Percentiles rank a stretch among this genome's conserved stretches.
These are phyloP conservation scores for Amanita muscaria DNA, from an alignment of 768 basidiomycete genomes.

Conservation along the genomic window DNA sequence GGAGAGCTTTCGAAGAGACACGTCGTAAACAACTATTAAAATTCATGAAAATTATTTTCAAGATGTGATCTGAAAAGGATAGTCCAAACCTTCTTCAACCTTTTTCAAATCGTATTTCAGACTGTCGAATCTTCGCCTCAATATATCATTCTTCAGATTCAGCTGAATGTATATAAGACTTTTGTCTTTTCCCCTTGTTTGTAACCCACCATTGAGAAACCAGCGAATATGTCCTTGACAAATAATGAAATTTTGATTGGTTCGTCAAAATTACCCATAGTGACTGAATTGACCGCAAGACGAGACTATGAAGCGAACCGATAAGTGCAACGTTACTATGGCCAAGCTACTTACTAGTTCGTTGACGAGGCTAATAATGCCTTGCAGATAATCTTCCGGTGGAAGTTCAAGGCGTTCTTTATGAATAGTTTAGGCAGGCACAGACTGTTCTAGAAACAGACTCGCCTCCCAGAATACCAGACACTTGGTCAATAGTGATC, in stretches of 20 bases:
- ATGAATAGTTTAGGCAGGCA: neutral
- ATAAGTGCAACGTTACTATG: neutral
- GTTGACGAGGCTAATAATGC: conserved; percentile 68
- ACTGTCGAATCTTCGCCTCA: conserved; percentile 72
- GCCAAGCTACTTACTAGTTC: conserved; percentile 51
- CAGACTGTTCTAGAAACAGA: conserved; percentile 2
- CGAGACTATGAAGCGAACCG: conserved; percentile 59
- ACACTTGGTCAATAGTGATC: conserved; percentile 43
- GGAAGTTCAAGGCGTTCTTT: conserved; percentile 50
- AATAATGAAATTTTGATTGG: conserved; percentile 71
- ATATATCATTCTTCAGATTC: conserved; percentile 71
- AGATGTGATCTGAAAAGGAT: neutral
- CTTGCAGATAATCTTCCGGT: conserved; percentile 77
- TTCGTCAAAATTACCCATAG: conserved; percentile 70
- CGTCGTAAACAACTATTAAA: conserved; percentile 70
- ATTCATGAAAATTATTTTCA: neutral
- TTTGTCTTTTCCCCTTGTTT: neutral
- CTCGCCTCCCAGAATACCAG: conserved; percentile 62
- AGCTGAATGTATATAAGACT: conserved; percentile 33
- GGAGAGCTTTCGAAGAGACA: conserved; percentile 61
- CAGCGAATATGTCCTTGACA: conserved; percentile 75
- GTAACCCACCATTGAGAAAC: conserved; percentile 65
- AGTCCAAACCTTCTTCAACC: conserved; percentile 67
- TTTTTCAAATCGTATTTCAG: conserved; percentile 85
- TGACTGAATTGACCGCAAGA: conserved; percentile 75